Base-by-base conservation (phyloP, 192 early-diverging fungal genomes). In the Coemansia sp. region DNA sequence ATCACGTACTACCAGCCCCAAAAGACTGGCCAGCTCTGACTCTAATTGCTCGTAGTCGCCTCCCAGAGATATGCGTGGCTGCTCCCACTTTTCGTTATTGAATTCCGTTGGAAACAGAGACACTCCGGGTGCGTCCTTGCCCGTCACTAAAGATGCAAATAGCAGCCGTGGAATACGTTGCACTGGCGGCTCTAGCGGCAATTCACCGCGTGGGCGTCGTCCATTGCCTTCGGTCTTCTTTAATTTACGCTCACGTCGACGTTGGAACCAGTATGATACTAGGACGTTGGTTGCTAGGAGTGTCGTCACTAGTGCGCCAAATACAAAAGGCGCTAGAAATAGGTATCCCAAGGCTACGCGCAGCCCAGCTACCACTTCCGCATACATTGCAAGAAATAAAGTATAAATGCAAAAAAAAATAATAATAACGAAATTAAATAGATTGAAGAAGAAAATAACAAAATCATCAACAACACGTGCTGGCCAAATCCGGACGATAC, bases 251-350 rank as follows among this genome's bases (percentile, higher is more conserved):
- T 69, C 74, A 12, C 62, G 69, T 24, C 61, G 69, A 8, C 65
- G 71, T 47, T 81, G 79, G 67, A 81, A 85, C 75, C 70, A 78
- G 66, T 78, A 81, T 9, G 83, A 85, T 5, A 70, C 68, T 7
- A 64, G n/a, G 7, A 85, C 62, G 61, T 85, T 85, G 13, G 76
- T 65, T 27, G 36, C 50, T 5, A 85, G 71, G 16, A 85, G 76
- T 29, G 50, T 36, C 16, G 68, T 68, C 43, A 60, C 68, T 10
- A 74, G 11, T 1, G 71, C 55, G 0, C 66, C 74, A 6, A 81
- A 49, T 18, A 69, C 33, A 7, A 85, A 33, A 5, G 79, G 72
- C 12, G 66, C 43, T 3, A 85, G 57, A 20, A 81, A 10, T 4
- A 62, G 44, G 66, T 85, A 85, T 12, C 75, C 64, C 10, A 70